phyloP scores from a whole-genome alignment of 1,284 basidiomycete species.

The Stygiomarasmius scandens region DNA sequence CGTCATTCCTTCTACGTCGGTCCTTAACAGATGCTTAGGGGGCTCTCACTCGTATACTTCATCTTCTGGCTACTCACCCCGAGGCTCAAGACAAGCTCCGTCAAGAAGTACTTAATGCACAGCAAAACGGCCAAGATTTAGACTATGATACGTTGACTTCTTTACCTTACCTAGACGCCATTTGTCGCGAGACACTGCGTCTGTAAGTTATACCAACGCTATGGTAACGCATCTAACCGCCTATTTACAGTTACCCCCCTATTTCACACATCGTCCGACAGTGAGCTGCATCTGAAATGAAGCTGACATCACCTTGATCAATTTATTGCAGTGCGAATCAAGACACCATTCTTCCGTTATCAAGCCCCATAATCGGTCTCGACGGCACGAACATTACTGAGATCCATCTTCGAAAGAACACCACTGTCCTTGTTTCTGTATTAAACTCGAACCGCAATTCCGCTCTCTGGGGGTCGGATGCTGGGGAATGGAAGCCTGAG shows the following conservation, averaged over 20 bases:
- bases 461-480: constrained; percentile 35
- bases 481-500: constrained; percentile 37
- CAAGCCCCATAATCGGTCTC: constrained; percentile 22
- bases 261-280: not conserved
- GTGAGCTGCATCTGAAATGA: too few species aligned
- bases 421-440: constrained; percentile 34
- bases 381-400: constrained; percentile 30
- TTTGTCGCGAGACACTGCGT: constrained; percentile 36
- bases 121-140: constrained; percentile 17
- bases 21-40: not conserved
- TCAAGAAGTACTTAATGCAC: constrained; percentile 22
- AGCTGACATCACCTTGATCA: not conserved
- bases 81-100: constrained; percentile 26
- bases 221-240: constrained; percentile 19
- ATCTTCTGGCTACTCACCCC: constrained; percentile 25
- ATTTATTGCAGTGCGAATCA: constrained; percentile 19
- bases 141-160: constrained; percentile 31
- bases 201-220: constrained; percentile 26
- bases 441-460: constrained; percentile 30
- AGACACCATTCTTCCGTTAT: constrained; percentile 24
- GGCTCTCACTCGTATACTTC: constrained; percentile 26
- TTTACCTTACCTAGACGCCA: constrained; percentile 38
- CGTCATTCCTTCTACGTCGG: not conserved
- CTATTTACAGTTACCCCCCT: constrained; percentile 11
- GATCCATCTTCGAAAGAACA: constrained; percentile 27